Evolutionary conservation across 345 rosid genomes (phyloP).

Genomic region (Lepidium sativum): DNA sequence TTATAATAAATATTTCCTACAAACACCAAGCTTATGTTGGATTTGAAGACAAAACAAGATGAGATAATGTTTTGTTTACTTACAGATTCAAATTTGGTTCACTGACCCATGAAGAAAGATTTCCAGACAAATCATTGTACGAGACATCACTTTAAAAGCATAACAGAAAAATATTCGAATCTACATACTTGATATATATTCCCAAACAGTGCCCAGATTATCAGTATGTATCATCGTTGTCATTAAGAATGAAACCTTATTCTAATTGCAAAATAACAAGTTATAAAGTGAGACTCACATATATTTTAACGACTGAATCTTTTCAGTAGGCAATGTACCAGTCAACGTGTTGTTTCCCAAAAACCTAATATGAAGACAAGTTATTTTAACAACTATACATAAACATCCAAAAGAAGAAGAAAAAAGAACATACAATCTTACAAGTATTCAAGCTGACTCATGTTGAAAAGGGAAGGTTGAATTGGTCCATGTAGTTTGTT

Average conservation of each 20-base stretch:
- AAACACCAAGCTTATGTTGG: neutral
- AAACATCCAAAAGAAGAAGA: no score
- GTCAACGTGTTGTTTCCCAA: neutral
- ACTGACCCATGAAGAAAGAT: slow-evolving; percentile 64
- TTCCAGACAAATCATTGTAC: slow-evolving; percentile 59
- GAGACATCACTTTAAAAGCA: slow-evolving; percentile 58
- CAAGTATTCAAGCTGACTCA: slow-evolving; percentile 11
- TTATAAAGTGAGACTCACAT: no score
- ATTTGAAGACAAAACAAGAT: neutral
- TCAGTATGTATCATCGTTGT: no score
- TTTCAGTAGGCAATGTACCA: no score
- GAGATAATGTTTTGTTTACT: slow-evolving; percentile 12
- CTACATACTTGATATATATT: neutral
- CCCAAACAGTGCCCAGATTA: neutral
- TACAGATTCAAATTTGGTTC: slow-evolving; percentile 40
- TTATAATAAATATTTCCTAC: neutral
- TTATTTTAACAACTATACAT: neutral
- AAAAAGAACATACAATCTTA: no score
- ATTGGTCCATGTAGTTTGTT: slow-evolving; percentile 26
- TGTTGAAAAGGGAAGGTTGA: slow-evolving; percentile 26
- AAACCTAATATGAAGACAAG: no score
- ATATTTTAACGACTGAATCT: no score
- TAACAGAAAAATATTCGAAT: neutral
- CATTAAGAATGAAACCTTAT: no score
- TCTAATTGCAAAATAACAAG: neutral